phyloP scores from a whole-genome alignment of 495 filamentous ascomycete genomes.

The Tuber indicum region DNA sequence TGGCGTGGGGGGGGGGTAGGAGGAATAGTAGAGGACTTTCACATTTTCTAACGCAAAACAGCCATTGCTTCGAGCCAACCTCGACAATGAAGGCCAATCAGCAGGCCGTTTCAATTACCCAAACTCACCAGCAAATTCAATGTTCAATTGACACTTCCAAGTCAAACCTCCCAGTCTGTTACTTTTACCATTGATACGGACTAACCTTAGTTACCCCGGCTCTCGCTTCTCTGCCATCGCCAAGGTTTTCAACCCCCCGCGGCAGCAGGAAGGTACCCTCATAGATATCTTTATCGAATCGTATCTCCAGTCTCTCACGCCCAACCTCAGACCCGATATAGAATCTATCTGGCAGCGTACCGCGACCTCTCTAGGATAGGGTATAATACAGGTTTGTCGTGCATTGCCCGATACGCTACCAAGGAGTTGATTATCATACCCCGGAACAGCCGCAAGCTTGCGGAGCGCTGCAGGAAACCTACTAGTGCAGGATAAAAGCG shows the following conservation, averaged over 20 bases:
- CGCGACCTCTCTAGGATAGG: too few species aligned
- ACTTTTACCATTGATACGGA: conserved; percentile 22
- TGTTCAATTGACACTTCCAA: conserved; percentile 63
- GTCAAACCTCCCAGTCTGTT: conserved; percentile 62
- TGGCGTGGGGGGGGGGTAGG: too few species aligned
- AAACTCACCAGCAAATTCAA: conserved; percentile 75
- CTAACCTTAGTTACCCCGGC: conserved; percentile 90
- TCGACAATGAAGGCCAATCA: conserved; percentile 82
- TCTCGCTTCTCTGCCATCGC: conserved; percentile 83
- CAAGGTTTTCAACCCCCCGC: conserved; percentile 88
- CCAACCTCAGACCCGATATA: conserved; percentile 75
- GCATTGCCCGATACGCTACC: conserved; percentile 81
- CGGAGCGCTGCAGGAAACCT: conserved; percentile 80
- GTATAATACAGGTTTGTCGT: conserved; percentile 55
- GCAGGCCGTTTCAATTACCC: conserved; percentile 71
- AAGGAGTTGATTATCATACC: conserved; percentile 64
- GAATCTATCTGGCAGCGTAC: conserved; percentile 52
- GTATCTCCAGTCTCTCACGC: conserved; percentile 90
- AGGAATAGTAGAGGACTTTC: neutral
- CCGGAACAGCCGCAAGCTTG: conserved; percentile 63
- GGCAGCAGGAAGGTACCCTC: conserved; percentile 79
- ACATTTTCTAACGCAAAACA: conserved; percentile 42
- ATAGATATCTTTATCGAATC: conserved; percentile 91
- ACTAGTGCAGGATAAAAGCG: conserved; percentile 87
- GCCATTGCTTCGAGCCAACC: conserved; percentile 89